Percentiles rank a stretch among this genome's conserved stretches.
These are phyloP conservation scores for Elsinoe perseae DNA, from an alignment of 2,329 filamentous ascomycete genomes.

Conservation along the genomic window DNA sequence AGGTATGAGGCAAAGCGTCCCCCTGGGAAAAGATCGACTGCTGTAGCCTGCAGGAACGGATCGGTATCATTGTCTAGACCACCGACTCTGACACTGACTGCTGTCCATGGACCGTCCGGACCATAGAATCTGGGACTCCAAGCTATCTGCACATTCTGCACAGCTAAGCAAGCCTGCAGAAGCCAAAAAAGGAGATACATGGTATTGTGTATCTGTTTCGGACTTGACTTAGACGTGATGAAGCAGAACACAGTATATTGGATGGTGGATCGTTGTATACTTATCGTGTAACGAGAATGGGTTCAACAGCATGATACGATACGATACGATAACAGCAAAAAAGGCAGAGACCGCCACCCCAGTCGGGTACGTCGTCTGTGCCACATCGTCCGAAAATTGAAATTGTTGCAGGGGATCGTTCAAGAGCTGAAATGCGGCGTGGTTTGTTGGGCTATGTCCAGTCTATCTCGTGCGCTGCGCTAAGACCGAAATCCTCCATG, in stretches of 20 bases:
- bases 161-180: neutral
- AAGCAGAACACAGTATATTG: no score
- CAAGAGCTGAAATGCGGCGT: neutral
- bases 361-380: neutral
- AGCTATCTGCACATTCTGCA: neutral
- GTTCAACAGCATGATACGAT: neutral
- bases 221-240: no score
- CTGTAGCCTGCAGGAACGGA: neutral
- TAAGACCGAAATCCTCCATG: neutral
- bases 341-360: neutral
- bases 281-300: no score
- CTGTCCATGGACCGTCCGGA: neutral
- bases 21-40: neutral
- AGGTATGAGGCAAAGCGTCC: neutral
- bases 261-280: no score
- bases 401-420: neutral
- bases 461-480: neutral
- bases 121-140: neutral
- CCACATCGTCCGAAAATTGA: neutral
- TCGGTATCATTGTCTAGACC: neutral
- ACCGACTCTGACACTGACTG: neutral
- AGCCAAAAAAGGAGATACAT: neutral
- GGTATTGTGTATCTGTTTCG: no score
- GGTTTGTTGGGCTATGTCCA: neutral
- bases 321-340: neutral